Conservation (phyloP, 2,329 filamentous ascomycete species). For the Botryosphaeria dothidea region DNA sequence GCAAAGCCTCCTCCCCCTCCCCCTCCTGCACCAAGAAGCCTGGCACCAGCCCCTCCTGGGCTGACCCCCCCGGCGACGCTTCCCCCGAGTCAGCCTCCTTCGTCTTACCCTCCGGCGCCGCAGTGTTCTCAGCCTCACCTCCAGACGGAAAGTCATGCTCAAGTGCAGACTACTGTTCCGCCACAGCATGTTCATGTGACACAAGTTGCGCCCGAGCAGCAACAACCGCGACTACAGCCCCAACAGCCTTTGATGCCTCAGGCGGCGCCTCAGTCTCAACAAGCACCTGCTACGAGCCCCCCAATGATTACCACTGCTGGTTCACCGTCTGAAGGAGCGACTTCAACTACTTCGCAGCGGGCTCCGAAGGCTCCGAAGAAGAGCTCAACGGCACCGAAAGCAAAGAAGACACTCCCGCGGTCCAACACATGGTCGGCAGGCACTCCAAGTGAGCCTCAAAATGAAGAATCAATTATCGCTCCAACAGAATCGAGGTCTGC, state of each 20-base stretch:
- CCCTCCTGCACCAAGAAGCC: constrained; percentile 5
- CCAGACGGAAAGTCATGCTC: neutral
- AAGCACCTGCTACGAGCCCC: neutral
- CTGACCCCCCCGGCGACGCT: neutral
- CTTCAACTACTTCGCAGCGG: neutral
- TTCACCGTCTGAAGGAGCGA: neutral
- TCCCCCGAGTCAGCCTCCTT: neutral
- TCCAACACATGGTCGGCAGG: constrained; percentile 41
- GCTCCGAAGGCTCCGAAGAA: constrained; percentile 13
- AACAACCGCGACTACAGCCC: no score
- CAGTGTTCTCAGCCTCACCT: neutral
- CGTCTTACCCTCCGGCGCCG: neutral
- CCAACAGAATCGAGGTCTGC: neutral
- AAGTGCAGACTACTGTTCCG: neutral
- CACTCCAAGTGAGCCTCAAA: constrained; percentile 29
- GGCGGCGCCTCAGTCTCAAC: neutral
- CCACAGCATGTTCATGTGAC: neutral
- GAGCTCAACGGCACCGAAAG: constrained; percentile 25
- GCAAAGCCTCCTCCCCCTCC: constrained; percentile 13
- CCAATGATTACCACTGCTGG: neutral
- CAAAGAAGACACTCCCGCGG: constrained; percentile 32
- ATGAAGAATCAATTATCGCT: constrained; percentile 24
- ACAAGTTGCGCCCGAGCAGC: neutral
- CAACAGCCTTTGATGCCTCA: neutral
- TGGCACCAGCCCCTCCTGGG: constrained; percentile 1